A percentile compares a stretch with the other conserved stretches of the same genome.
Evolutionary conservation across 108 stramenopile species (phyloP).

Genomic region (Hondaea fermentalgiana): DNA sequence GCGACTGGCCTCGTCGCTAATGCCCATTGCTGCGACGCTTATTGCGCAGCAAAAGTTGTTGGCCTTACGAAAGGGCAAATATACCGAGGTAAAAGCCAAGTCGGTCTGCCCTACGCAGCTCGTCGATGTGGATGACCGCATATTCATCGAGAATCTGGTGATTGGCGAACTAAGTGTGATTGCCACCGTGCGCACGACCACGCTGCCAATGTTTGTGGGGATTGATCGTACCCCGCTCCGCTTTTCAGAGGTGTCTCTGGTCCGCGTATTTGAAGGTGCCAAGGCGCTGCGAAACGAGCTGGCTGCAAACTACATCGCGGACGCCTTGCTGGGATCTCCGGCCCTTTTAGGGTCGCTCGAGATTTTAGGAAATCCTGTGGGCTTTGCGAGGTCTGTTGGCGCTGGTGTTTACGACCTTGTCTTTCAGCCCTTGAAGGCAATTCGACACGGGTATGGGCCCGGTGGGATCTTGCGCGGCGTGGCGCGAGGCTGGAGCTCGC

Average conservation of each 20-base stretch:
- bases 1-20: not conserved
- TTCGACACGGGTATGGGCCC: conserved; percentile 5
- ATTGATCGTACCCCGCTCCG: not conserved
- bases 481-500: conserved; percentile 12
- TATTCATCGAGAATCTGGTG: not conserved
- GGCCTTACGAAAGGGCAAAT: not conserved
- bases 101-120: not conserved
- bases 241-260: not conserved
- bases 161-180: not conserved
- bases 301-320: not conserved
- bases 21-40: not conserved
- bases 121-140: not conserved
- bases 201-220: conserved; percentile 5
- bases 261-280: not conserved
- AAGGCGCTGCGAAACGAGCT: not conserved
- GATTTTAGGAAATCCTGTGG: not conserved
- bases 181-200: not conserved
- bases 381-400: not conserved
- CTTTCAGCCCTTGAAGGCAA: not conserved
- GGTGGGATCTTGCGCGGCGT: not conserved
- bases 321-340: not conserved
- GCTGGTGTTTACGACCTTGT: not conserved
- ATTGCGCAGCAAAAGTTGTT: not conserved
- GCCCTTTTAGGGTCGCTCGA: not conserved
- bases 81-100: too few relatives aligned